A percentile compares a stretch with the other conserved stretches of the same genome.
These are phyloP conservation scores for Lactarius hengduanensis DNA, from an alignment of 768 basidiomycete genomes.

Conservation along the genomic window DNA sequence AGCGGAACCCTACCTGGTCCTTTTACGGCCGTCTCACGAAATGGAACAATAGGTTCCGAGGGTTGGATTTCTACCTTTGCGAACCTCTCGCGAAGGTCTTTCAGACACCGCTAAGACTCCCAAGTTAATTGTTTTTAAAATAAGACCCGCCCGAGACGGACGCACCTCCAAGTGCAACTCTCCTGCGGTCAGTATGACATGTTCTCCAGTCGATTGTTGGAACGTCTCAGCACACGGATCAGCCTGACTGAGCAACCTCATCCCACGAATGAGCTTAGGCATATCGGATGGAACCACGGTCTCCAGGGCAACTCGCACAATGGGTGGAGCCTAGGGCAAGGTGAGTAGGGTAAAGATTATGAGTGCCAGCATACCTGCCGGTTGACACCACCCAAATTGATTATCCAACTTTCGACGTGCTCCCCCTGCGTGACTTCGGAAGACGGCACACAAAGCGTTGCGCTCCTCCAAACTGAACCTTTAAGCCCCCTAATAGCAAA, in stretches of 20 bases:
- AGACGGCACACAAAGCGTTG: constrained; percentile 77
- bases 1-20: constrained; percentile 53
- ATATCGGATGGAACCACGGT: constrained; percentile 81
- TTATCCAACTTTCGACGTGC: constrained; percentile 51
- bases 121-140: neutral
- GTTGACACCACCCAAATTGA: constrained; percentile 76
- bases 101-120: constrained; percentile 75
- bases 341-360: constrained; percentile 5
- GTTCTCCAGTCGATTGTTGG: constrained; percentile 95
- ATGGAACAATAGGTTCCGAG: constrained; percentile 95
- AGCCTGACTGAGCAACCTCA: constrained; percentile 87
- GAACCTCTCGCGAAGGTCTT: constrained; percentile 94
- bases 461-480: constrained; percentile 86
- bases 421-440: constrained; percentile 42
- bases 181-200: constrained; percentile 94
- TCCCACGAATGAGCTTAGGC: constrained; percentile 81
- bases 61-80: constrained; percentile 91
- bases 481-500: constrained; percentile 91
- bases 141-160: neutral
- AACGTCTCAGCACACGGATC: constrained; percentile 98
- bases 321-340: constrained; percentile 66
- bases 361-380: constrained; percentile 48
- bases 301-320: constrained; percentile 93
- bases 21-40: constrained; percentile 90
- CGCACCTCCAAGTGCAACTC: constrained; percentile 92